These are phyloP conservation scores for Astragalus membranaceus DNA, from an alignment of 306 rosid genomes.

Conservation along the genomic window DNA sequence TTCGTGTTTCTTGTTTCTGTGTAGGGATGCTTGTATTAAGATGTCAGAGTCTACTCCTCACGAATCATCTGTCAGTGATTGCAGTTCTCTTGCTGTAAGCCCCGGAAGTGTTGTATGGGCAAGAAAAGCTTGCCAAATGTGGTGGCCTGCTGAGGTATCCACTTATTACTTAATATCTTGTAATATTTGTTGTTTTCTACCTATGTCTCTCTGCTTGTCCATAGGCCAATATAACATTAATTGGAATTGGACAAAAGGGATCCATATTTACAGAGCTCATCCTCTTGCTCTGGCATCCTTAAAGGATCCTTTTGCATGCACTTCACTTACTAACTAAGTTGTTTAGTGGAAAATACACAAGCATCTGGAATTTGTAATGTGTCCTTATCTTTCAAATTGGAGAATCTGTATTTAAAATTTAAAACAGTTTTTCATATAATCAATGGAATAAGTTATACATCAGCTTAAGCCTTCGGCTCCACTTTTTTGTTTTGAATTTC, in stretches of 20 bases:
- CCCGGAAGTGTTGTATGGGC: slow-evolving; percentile 59
- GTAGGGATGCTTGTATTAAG: slow-evolving; percentile 28
- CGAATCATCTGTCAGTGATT: slow-evolving; percentile 35
- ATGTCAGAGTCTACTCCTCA: slow-evolving; percentile 23
- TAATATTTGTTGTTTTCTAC: not conserved
- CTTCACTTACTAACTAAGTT: not conserved
- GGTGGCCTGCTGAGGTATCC: slow-evolving; percentile 72
- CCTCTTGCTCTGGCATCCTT: not conserved
- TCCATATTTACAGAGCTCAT: not conserved
- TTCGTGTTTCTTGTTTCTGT: not conserved
- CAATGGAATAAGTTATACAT: not conserved
- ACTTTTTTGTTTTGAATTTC: not conserved
- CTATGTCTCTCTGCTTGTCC: not conserved
- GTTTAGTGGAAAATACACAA: not conserved
- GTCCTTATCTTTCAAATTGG: not conserved
- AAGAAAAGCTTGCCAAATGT: slow-evolving; percentile 24
- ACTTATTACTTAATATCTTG: not conserved
- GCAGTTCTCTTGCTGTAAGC: slow-evolving; percentile 27
- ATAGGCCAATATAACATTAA: not conserved
- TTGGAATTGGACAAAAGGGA: not conserved
- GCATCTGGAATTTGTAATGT: not conserved
- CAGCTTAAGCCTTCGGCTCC: not conserved
- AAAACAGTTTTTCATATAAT: not conserved
- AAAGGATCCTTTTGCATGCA: slow-evolving; percentile 7
- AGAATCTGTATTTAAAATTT: slow-evolving; percentile 5